A percentile compares a stretch with the other conserved stretches of the same genome.
These are phyloP conservation scores for Geotrichum phurueaensis DNA, from an alignment of 1,139 yeast species.

Conservation along the genomic window DNA sequence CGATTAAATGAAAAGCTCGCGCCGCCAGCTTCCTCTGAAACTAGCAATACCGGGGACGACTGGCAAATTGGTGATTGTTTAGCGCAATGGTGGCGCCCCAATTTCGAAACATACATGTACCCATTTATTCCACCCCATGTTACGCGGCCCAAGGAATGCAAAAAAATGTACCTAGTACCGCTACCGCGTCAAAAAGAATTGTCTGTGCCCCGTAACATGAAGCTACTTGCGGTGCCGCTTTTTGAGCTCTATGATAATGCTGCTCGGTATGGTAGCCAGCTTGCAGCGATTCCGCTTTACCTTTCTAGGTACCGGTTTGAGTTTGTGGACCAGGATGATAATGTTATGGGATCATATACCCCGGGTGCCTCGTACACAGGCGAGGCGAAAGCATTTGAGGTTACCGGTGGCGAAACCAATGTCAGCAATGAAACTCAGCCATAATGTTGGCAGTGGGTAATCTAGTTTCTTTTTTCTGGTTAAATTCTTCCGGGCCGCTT, in stretches of 20 bases:
- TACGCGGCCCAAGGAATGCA: slow-evolving; percentile 36
- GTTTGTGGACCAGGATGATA: slow-evolving; percentile 30
- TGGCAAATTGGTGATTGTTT: slow-evolving; percentile 36
- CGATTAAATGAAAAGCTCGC: slow-evolving; percentile 30
- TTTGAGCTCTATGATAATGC: slow-evolving; percentile 36
- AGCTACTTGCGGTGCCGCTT: slow-evolving; percentile 34
- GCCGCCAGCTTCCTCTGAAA: slow-evolving; percentile 22
- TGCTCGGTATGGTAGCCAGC: slow-evolving; percentile 33
- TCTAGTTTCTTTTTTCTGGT: too few relatives aligned
- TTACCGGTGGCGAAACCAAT: background rate
- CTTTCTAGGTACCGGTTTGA: slow-evolving; percentile 35
- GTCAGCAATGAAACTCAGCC: background rate
- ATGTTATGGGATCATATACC: slow-evolving; percentile 23
- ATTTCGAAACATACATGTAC: slow-evolving; percentile 34
- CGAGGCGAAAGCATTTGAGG: background rate
- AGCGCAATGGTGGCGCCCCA: slow-evolving; percentile 40
- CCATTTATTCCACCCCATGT: slow-evolving; percentile 38
- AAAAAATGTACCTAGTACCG: slow-evolving; percentile 34
- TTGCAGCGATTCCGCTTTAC: slow-evolving; percentile 34
- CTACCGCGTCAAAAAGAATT: slow-evolving; percentile 31
- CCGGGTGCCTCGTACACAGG: slow-evolving; percentile 1
- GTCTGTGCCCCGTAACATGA: slow-evolving; percentile 33
- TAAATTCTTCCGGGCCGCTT: too few relatives aligned
- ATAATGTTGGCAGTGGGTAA: background rate
- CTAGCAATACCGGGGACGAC: slow-evolving; percentile 19